A percentile compares a stretch with the other conserved stretches of the same genome.
Evolutionary conservation across 768 basidiomycete genomes (phyloP).

Genomic region (Boletus rufocinnamomeus): DNA sequence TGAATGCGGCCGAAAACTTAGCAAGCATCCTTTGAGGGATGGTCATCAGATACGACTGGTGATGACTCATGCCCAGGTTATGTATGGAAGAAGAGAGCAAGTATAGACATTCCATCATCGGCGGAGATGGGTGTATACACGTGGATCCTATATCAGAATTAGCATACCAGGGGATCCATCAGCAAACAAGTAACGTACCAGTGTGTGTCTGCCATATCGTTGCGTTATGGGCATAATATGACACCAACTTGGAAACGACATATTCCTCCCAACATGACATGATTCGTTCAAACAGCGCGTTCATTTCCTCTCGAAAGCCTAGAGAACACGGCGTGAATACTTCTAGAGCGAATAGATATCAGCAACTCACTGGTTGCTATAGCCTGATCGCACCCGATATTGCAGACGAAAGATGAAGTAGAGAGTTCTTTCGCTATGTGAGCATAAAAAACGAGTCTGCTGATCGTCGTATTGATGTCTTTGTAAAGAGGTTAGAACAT

Average conservation of each 20-base stretch:
- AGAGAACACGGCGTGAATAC: conserved; percentile 7
- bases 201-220: conserved; percentile 1
- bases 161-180: conserved; percentile 13
- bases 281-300: conserved; percentile 45
- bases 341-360: conserved; percentile 1
- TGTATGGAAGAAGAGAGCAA: conserved; percentile 55
- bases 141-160: conserved; percentile 19
- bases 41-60: conserved; percentile 36
- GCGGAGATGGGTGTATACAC: conserved; percentile 49
- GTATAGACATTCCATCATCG: conserved; percentile 56
- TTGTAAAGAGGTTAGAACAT: conserved; percentile 8
- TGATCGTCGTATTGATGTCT: conserved; percentile 24
- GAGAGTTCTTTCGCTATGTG: conserved; percentile 52
- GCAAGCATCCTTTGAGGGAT: conserved; percentile 43
- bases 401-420: conserved; percentile 42
- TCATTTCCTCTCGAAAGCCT: conserved; percentile 54
- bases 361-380: conserved; percentile 38
- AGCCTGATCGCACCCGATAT: conserved; percentile 45
- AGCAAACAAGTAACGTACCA: conserved; percentile 15
- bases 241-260: conserved; percentile 35
- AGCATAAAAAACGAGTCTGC: conserved; percentile 48
- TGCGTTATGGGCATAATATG: conserved; percentile 21
- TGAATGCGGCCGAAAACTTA: conserved; percentile 37
- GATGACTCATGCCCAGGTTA: conserved; percentile 51
- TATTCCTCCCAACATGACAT: conserved; percentile 56